A percentile compares a stretch with the other conserved stretches of the same genome.
Conservation (phyloP, 2,329 filamentous ascomycete genomes). For the Nemania abortiva region DNA sequence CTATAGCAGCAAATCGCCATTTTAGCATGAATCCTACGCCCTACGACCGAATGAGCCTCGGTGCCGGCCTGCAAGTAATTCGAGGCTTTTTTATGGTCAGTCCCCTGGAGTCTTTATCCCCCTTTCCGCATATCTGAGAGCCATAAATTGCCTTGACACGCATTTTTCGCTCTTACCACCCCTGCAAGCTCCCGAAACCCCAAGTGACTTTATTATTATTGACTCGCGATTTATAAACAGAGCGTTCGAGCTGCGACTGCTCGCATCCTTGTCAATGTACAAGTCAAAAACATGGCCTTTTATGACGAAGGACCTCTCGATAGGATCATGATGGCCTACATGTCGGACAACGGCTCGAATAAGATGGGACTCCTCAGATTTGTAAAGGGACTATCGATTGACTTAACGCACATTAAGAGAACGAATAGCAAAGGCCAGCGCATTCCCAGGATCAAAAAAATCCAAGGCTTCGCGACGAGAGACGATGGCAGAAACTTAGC, state of each 20-base stretch:
- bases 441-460: slow-evolving; percentile 18
- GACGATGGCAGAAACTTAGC: slow-evolving; percentile 12
- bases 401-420: slow-evolving; percentile 17
- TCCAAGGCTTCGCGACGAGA: slow-evolving; percentile 18
- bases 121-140: no score
- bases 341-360: background rate
- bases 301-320: slow-evolving; percentile 22
- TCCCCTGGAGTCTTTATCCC: no score
- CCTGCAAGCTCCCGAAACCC: no score
- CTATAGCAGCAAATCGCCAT: slow-evolving; percentile 21
- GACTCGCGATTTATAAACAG: no score
- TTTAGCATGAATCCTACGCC: background rate
- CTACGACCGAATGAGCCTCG: slow-evolving; percentile 17
- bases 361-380: slow-evolving; percentile 4
- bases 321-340: slow-evolving; percentile 9
- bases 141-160: no score
- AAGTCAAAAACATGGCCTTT: slow-evolving; percentile 30
- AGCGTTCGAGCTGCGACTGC: slow-evolving; percentile 29
- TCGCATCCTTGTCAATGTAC: slow-evolving; percentile 29
- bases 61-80: slow-evolving; percentile 23
- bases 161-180: no score
- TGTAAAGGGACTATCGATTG: slow-evolving; percentile 22
- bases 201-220: no score
- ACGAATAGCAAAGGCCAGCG: slow-evolving; percentile 13
- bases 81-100: slow-evolving; percentile 20